Base-by-base conservation (phyloP, 495 filamentous ascomycete species). In the Neurospora sp. region DNA sequence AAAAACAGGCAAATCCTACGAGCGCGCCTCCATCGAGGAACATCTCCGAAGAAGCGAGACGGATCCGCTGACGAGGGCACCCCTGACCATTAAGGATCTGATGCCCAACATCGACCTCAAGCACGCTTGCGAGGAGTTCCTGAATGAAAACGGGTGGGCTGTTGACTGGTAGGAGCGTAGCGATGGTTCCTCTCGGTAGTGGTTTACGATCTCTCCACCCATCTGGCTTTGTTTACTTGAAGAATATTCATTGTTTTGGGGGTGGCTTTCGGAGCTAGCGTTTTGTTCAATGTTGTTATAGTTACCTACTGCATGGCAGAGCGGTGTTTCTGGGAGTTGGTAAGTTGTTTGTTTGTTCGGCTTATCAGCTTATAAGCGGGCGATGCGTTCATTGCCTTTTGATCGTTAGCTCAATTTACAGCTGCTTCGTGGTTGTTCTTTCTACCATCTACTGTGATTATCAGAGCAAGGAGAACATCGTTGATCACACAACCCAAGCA, bases 101-200 rank as follows among this genome's bases (percentile, higher is more conserved):
- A 83, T 94, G 69, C 89, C 93, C 0, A 99, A 99, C 78, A 83
- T 95, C 48, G 90, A 90, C 31, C 86, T 99, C 70, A 95, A 90
- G 80, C 87, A 91, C 39, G 96, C 93, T 0, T 96, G 93, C 78
- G 89, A 91, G 41, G 91, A 93, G 69, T 98, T 96, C 77, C 80
- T 97, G 74, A 84, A 91, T 16, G 84, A 93, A 72, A 97, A 97
- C 79, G 96, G 95, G 37, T 98, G 96, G 95, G 93, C 94, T 20
- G 92, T 91, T 10, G 96, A 98, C 78, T 99, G 91, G 89, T 98
- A 82, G 74, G 39, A n/a, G 14, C 61, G 14, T 31, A 69, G 12
- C 31, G n/a, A 39, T 3, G 18, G 27, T 41, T 61, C 41, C 27
- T 68, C 39, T 39, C 14, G 14, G 7, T 65, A 35, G 27, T 8